Percentiles rank a stretch among this genome's conserved stretches.
Conservation (phyloP, 108 stramenopile species). For the Cylindrotheca fusiformis region DNA sequence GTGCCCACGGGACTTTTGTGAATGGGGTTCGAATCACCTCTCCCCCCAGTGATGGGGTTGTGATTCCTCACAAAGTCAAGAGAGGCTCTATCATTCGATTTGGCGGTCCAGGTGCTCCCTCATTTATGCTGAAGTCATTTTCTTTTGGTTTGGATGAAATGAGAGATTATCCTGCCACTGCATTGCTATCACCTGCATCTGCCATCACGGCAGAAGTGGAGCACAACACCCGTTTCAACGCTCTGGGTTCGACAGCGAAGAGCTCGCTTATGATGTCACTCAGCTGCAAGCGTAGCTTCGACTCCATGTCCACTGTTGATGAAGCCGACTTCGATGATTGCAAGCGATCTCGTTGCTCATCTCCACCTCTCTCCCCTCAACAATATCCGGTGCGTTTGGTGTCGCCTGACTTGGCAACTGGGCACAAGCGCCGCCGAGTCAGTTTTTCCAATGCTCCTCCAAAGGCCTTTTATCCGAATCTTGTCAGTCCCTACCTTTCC, state of each 20-base stretch:
- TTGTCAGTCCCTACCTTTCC: conserved; percentile 43
- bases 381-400: conserved; percentile 31
- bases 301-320: conserved; percentile 29
- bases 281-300: conserved; percentile 42
- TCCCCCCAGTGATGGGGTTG: conserved; percentile 41
- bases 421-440: conserved; percentile 31
- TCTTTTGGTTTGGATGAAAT: conserved; percentile 47
- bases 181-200: conserved; percentile 8
- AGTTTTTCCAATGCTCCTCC: conserved; percentile 38
- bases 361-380: conserved; percentile 37
- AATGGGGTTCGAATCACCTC: conserved; percentile 63
- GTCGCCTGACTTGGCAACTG: conserved; percentile 32
- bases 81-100: conserved; percentile 77
- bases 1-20: conserved; percentile 77
- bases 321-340: conserved; percentile 10
- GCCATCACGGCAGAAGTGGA: conserved; percentile 26
- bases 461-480: conserved; percentile 36
- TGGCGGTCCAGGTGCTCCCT: conserved; percentile 77
- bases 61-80: conserved; percentile 62
- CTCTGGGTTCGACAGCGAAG: conserved; percentile 32
- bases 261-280: conserved; percentile 22
- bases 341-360: conserved; percentile 26
- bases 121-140: conserved; percentile 74
- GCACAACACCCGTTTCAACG: conserved; percentile 44
- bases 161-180: conserved; percentile 1